Conservation (phyloP, 2,329 filamentous ascomycete species). For the Amesomyces nigricolor region DNA sequence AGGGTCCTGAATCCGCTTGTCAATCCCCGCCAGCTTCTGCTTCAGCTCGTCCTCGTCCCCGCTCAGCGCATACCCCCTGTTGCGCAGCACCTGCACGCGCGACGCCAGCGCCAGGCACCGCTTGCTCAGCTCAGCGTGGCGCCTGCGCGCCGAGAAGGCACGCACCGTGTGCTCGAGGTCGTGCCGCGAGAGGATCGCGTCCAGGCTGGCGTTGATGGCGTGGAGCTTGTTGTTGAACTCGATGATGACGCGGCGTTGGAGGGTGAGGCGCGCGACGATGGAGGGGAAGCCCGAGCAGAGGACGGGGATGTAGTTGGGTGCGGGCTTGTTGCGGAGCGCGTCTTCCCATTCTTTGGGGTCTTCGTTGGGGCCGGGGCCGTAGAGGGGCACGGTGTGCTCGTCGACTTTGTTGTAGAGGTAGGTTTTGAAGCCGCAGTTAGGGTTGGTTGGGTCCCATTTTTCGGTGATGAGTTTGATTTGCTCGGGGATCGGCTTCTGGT, state of each 20-base stretch:
- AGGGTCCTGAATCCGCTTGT: slow-evolving; percentile 67
- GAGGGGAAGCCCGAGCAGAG: slow-evolving; percentile 68
- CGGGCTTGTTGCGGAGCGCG: slow-evolving; percentile 73
- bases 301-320: slow-evolving; percentile 69
- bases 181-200: slow-evolving; percentile 67
- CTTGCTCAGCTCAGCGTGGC: slow-evolving; percentile 67
- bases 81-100: slow-evolving; percentile 73
- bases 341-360: slow-evolving; percentile 79
- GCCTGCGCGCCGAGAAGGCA: slow-evolving; percentile 64
- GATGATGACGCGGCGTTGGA: slow-evolving; percentile 63
- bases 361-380: slow-evolving; percentile 63
- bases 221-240: slow-evolving; percentile 68
- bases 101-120: slow-evolving; percentile 69
- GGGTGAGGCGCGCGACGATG: slow-evolving; percentile 64
- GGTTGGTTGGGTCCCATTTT: slow-evolving; percentile 67
- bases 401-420: slow-evolving; percentile 87
- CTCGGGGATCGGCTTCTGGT: slow-evolving; percentile 67
- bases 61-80: slow-evolving; percentile 74
- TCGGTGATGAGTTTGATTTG: slow-evolving; percentile 65
- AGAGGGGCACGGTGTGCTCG: slow-evolving; percentile 68
- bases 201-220: slow-evolving; percentile 70
- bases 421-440: slow-evolving; percentile 69
- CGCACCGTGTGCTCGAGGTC: slow-evolving; percentile 71
- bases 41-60: slow-evolving; percentile 73
- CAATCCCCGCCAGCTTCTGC: slow-evolving; percentile 62